Evolutionary conservation across 164 flowering plant genomes (phyloP).

Genomic region (Nymphaea colorata): DNA sequence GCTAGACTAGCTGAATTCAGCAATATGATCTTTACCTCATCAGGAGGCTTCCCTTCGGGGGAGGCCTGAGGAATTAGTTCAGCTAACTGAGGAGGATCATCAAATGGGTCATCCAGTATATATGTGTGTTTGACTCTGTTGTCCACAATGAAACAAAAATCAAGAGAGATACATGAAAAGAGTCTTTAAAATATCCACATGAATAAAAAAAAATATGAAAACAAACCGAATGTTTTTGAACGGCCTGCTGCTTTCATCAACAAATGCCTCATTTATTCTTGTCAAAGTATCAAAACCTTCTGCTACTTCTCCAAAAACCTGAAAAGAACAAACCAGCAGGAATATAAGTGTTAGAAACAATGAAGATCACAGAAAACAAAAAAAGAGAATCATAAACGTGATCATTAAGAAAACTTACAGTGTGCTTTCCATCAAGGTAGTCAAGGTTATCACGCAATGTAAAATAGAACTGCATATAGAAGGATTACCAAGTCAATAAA

Average conservation of each 20-base stretch:
- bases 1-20: background rate
- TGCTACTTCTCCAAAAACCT: constrained; percentile 94
- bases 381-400: background rate
- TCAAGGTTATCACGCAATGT: constrained; percentile 91
- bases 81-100: constrained; percentile 72
- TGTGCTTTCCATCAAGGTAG: constrained; percentile 91
- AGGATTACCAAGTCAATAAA: background rate
- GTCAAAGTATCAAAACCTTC: constrained; percentile 79
- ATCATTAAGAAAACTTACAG: constrained; percentile 40
- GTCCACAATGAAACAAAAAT: background rate
- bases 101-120: constrained; percentile 88
- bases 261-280: constrained; percentile 89
- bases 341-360: background rate
- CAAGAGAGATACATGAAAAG: background rate
- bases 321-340: background rate
- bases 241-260: constrained; percentile 81
- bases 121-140: constrained; percentile 87
- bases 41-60: constrained; percentile 83
- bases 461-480: constrained; percentile 66
- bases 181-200: background rate
- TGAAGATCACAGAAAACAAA: background rate
- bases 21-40: constrained; percentile 38
- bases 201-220: background rate
- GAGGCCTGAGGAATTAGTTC: constrained; percentile 80
- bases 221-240: constrained; percentile 70